Evolutionary conservation across 2,329 filamentous ascomycete species (phyloP), one percentile per base, ranked within the genome.

Genomic region (Xylariaceae sp.): DNA sequence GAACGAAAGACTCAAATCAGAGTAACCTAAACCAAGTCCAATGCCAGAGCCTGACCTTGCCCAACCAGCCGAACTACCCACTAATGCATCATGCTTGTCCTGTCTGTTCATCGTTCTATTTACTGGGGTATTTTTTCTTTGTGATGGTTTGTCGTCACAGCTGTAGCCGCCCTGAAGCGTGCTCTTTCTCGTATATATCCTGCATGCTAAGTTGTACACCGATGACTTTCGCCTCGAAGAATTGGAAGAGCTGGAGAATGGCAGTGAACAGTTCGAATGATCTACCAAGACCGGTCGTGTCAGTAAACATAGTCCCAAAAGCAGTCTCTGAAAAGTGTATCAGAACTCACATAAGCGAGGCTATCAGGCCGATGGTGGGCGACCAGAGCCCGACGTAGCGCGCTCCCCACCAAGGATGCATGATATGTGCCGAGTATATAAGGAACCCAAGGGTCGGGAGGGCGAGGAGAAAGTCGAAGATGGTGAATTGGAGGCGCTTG

Each of bases 191-290:
- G 39, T 55, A 55, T 34, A 51, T 52, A 27, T 55, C 50, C n/a
- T 51, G 44, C 44, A 55, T 50, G 29, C 48, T 49, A 17, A 55
- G 33, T 29, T 51, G 51, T 11, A 55, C 43, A 15, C 50, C 50
- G 33, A 55, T 42, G 26, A 55, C 53, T 38, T 53, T 54, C 28
- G 53, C 51, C 37, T 55, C 53, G 44, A 55, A 52, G 41, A 53
- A 51, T 31, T 54, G 46, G 41, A 55, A 55, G 3, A 54, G 43
- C 32, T 55, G 53, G 19, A 55, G 36, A 41, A 54, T 46, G 4
- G 53, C 51, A 14, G 49, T 48, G n/a, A 50, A 14, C 19, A 54
- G 49, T 35, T 54, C 44, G 29, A 45, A 52, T 12, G 49, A 51
- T 4, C 51, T 53, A 26, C 14, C 21, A 33, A 33, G 16, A 11